Evolutionary conservation across 2,329 filamentous ascomycete species (phyloP), one percentile per base, ranked within the genome.

Genomic region (Xylariomycetidae sp.): DNA sequence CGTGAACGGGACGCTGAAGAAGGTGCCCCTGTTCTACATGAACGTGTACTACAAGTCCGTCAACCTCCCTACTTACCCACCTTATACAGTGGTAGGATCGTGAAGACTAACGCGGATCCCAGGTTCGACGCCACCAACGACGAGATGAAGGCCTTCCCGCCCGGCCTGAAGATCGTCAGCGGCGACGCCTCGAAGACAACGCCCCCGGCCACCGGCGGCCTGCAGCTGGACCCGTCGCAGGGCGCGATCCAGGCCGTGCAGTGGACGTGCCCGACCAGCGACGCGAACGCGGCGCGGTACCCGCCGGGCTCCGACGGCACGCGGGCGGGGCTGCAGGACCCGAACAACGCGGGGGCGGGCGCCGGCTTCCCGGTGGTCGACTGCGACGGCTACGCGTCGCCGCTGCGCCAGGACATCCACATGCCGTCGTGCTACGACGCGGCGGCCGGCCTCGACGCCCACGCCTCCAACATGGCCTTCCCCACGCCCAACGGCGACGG

Each of bases 391-490:
- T 65, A 60, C 34, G 67, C 64, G 41, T 78, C 76, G 25, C 76
- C 76, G 36, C 65, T 77, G 25, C 73, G 79, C 18, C 68, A 72
- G 31, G 78, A 85, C 43, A 59, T 84, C 25, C 79, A 82, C 61
- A 80, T 85, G 60, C 81, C 81, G 2, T 78, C 76, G 5, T 85
- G 81, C 66, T 84, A 82, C 70, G 70, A 85, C 55, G 80, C 79
- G 19, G 55, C 70, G 31, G 64, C 71, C 36, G 76, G 72, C 37
- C 62, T 78, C 27, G 59, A 65, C 19, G 65, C 77, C 59, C 76
- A 74, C 62, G 64, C 68, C 53, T 69, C 65, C 41, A 83, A 85
- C 64, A 79, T 79, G 67, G 67, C 61, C 16, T 85, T 73, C 48
- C 81, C 80, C n/a, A 57, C 56, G 5, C 48, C 59, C 29, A 57